Base-by-base conservation (phyloP, 768 basidiomycete genomes). In the Xerocomellus intermedius region DNA sequence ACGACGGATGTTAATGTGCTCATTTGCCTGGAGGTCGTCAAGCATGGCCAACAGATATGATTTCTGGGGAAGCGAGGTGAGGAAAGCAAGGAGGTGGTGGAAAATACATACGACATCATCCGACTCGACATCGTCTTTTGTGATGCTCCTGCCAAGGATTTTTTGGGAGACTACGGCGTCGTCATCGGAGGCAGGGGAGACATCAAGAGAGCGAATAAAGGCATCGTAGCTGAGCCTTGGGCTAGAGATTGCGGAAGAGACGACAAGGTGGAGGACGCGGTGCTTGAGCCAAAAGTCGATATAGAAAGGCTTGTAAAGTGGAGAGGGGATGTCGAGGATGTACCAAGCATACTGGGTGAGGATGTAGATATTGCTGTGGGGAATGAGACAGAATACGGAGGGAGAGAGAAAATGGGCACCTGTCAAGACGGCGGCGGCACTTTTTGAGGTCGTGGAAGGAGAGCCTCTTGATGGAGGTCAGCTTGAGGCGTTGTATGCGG, bases 341-440 rank as follows among this genome's bases (percentile, higher is more conserved):
- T 90, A 90, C 87, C 87, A 90, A 0, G 87, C 85, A 66, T 70
- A 66, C 42, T 74, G 42, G 0, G 88, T 89, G 42, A 79, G 77
- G 28, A 90, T 68, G 56, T 85, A 89, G 3, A 89, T 78, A 55
- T 83, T 82, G 22, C 87, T 89, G 48, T 6, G 14, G 33, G 48
- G 2, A 8, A n/a, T 67, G 60, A 71, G 60, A 51, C 32, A 5
- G 21, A 2, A 44, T 19, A 42, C 7, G 10, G 14, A 17, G 3
- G 39, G 35, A 36, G n/a, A 16, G n/a, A 50, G 26, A 41, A 16
- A 9, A 32, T 3, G 13, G 1, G 59, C 48, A 84, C 85, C 72
- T 71, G 57, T 86, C 82, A 10, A 84, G 58, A 45, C 56, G 38
- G 8, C 61, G 60, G 21, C 41, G 55, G 50, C 44, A 48, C 49